These are phyloP conservation scores for Sporothrix brunneoviolacea DNA, from an alignment of 2,329 filamentous ascomycete species.

Conservation along the genomic window DNA sequence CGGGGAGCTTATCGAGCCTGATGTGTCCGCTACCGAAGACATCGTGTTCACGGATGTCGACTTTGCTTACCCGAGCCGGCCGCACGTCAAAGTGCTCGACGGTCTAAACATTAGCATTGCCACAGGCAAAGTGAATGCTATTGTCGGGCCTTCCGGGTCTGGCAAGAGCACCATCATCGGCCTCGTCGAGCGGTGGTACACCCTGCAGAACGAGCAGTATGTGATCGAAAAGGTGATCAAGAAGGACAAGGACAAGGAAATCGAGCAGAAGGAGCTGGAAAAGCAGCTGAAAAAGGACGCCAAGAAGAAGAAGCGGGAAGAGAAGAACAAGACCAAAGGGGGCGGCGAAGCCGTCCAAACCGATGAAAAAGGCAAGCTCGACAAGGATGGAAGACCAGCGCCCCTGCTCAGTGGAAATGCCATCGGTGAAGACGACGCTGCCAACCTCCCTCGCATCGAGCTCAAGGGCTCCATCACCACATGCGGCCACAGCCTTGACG, in stretches of 20 bases:
- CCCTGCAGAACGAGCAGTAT: constrained; percentile 36
- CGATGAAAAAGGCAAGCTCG: constrained; percentile 24
- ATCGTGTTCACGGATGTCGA: constrained; percentile 56
- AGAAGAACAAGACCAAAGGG: constrained; percentile 24
- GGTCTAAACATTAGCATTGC: constrained; percentile 44
- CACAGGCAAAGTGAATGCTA: constrained; percentile 68
- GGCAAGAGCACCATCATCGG: constrained; percentile 77
- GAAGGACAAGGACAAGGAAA: constrained; percentile 40
- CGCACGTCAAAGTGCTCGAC: constrained; percentile 41
- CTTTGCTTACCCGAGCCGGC: constrained; percentile 57
- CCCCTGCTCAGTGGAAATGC: no score
- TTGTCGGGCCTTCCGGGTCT: constrained; percentile 74
- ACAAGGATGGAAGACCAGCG: no score
- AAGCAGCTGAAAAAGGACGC: constrained; percentile 36
- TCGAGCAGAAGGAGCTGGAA: no score
- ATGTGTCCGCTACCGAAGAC: constrained; percentile 34
- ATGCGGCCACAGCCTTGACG: constrained; percentile 17
- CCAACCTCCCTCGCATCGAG: no score
- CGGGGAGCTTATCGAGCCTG: constrained; percentile 39
- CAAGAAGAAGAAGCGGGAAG: constrained; percentile 30
- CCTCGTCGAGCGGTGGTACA: constrained; percentile 64
- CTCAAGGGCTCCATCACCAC: constrained; percentile 27
- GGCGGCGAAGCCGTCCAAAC: constrained; percentile 15
- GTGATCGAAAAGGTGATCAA: constrained; percentile 44
- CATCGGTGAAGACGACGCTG: no score